These are phyloP conservation scores for Penicillium vulpinum DNA, from an alignment of 2,329 filamentous ascomycete genomes.

Conservation along the genomic window DNA sequence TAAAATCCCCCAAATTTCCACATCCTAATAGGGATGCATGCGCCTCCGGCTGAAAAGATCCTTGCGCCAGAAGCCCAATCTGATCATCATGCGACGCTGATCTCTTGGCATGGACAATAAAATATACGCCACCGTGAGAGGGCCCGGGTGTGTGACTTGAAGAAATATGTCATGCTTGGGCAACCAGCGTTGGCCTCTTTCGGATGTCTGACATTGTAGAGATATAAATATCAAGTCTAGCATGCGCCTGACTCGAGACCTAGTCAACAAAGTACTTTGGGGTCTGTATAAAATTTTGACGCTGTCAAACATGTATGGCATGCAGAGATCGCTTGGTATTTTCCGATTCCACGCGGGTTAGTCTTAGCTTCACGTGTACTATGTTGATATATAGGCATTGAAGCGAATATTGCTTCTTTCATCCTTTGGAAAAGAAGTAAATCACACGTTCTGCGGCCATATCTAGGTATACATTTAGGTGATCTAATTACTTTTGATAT, in stretches of 20 bases:
- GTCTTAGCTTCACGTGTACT: neutral
- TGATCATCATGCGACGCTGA: neutral
- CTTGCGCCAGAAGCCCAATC: slow-evolving; percentile 1
- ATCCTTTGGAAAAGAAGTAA: too few species aligned
- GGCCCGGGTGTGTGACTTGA: neutral
- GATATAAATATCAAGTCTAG: neutral
- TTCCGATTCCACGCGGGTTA: neutral
- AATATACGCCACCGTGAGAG: neutral
- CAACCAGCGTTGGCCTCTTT: neutral
- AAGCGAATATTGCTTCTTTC: neutral
- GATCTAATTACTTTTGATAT: too few species aligned
- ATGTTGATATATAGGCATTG: neutral
- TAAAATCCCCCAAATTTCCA: neutral
- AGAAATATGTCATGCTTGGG: neutral
- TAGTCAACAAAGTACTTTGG: neutral
- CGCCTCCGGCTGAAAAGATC: neutral
- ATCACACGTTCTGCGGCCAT: too few species aligned
- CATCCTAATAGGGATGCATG: neutral
- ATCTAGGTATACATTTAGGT: neutral
- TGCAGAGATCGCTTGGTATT: neutral
- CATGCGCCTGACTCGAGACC: neutral
- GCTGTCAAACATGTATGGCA: neutral
- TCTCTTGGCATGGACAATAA: slow-evolving; percentile 7
- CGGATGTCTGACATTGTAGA: neutral
- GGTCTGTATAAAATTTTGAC: neutral